These are phyloP conservation scores for Ophiostoma quercus DNA, from an alignment of 2,329 filamentous ascomycete species.

Conservation along the genomic window DNA sequence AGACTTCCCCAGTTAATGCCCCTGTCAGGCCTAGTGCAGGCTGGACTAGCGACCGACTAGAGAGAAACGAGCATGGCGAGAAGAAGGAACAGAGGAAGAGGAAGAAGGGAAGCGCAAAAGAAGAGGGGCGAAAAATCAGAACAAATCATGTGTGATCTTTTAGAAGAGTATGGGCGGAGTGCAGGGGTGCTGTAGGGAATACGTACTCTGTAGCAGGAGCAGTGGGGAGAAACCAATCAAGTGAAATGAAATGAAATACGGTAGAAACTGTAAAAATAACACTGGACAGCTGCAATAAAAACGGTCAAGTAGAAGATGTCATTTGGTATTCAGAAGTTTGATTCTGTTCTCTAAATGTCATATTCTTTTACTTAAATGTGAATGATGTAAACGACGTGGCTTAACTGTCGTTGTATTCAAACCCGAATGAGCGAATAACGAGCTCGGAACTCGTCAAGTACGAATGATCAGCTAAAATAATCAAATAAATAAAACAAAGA, in stretches of 20 bases:
- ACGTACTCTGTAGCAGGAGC: no score
- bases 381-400: no score
- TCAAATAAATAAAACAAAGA: not conserved
- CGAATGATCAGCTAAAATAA: not conserved
- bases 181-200: not conserved
- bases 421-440: not conserved
- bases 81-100: not conserved
- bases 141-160: conserved; percentile 13
- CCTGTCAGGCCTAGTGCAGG: not conserved
- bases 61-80: not conserved
- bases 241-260: not conserved
- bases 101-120: not conserved
- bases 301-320: no score
- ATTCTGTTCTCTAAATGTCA: no score
- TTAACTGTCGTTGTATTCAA: not conserved
- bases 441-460: not conserved
- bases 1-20: conserved; percentile 6
- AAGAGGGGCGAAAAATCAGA: conserved; percentile 12
- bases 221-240: not conserved
- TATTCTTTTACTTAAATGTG: no score
- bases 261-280: no score
- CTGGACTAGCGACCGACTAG: not conserved
- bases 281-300: no score
- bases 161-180: not conserved
- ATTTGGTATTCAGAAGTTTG: no score